Conservation (phyloP, 768 basidiomycete genomes). For the Galerina sulciceps region DNA sequence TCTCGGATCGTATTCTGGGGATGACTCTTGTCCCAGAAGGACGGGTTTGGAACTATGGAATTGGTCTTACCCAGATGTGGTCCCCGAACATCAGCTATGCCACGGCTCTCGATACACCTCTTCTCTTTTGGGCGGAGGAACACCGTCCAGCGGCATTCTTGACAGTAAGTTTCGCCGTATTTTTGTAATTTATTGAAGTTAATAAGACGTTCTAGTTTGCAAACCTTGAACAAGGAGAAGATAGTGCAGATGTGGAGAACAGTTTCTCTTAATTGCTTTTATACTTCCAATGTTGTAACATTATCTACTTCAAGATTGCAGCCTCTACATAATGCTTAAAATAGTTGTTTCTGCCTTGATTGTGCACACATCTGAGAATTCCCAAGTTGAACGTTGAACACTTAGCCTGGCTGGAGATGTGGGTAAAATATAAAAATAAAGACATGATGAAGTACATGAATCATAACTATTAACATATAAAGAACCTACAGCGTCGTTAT, state of each 20-base stretch:
- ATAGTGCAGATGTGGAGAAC: conserved; percentile 95
- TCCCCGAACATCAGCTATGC: conserved; percentile 78
- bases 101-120: conserved; percentile 89
- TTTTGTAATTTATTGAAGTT: neutral
- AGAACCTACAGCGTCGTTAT: conserved; percentile 6
- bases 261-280: conserved; percentile 71
- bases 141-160: conserved; percentile 95
- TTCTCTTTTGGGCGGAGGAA: conserved; percentile 95
- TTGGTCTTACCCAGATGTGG: conserved; percentile 93
- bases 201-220: conserved; percentile 65
- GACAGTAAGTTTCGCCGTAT: conserved; percentile 57
- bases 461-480: neutral
- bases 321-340: conserved; percentile 4
- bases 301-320: conserved; percentile 9
- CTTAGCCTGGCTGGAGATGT: too few relatives aligned
- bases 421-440: neutral
- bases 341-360: neutral
- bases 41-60: conserved; percentile 95
- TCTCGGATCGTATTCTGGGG: conserved; percentile 95
- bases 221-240: conserved; percentile 86
- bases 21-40: conserved; percentile 96
- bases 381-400: too few relatives aligned
- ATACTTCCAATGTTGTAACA: conserved; percentile 13
- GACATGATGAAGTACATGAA: neutral
- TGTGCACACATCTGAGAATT: neutral